Evolutionary conservation across 768 basidiomycete species (phyloP), one percentile per base, ranked within the genome.

Genomic region (Trametes elegans): DNA sequence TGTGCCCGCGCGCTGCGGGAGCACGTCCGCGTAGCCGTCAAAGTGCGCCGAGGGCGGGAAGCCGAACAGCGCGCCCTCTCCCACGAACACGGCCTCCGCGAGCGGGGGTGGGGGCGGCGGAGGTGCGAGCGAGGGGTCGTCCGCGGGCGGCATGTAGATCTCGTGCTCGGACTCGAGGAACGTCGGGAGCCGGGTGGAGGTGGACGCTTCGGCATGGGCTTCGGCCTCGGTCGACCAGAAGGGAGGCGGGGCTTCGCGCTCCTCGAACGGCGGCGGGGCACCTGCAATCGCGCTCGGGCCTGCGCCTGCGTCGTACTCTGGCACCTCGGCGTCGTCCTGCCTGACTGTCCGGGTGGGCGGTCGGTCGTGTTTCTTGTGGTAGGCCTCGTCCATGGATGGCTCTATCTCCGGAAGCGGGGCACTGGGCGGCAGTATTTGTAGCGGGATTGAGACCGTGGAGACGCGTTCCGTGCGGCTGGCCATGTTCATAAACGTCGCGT

Each of bases 351-450:
- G 81, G 3, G 77, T 68, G 2, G 91, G 91, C 7, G 91, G 91
- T 2, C 80, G 79, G 63, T 93, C 91, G 62, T 93, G 90, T 67
- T 93, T 93, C 76, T 93, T 93, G 63, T 82, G 84, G 69, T 93
- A 93, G 7, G 87, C 88, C 27, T 77, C 78, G 57, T 88, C 88
- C 19, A 90, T 70, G 49, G 81, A 80, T 50, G 76, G 79, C n/a
- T 87, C 85, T 4, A 88, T 82, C 66, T 91, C 84, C 5, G 88
- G 88, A 19, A 90, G 79, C n/a, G 86, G 86, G 0, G 91, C 89
- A 14, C 85, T 79, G 2, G 87, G 82, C 21, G 91, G 84, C 43
- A 91, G 76, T 38, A 93, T 81, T 38, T 76, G 75, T 57, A 93
- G 70, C 16, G 91, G 91, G 36, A 93, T 82, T 8, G 78, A 67